Conservation (phyloP, 345 rosid species). For the Rhodamnia rubescens region DNA sequence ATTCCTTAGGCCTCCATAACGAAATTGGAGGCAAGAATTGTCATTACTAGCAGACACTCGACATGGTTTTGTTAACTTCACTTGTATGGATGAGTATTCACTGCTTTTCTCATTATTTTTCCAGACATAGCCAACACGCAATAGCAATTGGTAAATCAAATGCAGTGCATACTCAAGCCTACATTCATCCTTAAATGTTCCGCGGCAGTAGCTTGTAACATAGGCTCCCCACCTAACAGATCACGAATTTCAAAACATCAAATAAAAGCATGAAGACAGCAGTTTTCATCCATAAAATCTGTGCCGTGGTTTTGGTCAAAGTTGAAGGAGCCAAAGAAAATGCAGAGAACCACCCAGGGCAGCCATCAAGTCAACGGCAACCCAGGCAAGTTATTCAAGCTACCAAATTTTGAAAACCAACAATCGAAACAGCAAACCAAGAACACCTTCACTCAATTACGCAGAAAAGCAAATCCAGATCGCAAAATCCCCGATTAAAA, state of each 20-base stretch:
- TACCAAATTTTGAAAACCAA: background rate
- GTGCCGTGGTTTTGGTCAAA: background rate
- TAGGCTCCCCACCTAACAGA: background rate
- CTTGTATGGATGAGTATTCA: too few relatives aligned
- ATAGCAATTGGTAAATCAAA: background rate
- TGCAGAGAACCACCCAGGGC: background rate
- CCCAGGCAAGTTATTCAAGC: background rate
- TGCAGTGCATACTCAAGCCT: background rate
- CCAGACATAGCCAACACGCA: background rate
- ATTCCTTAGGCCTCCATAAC: background rate
- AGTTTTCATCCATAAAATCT: background rate
- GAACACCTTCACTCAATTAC: background rate
- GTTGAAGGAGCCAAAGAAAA: background rate
- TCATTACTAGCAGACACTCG: too few relatives aligned
- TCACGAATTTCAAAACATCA: background rate
- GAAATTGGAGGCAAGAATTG: background rate
- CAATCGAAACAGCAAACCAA: background rate
- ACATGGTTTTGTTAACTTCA: too few relatives aligned
- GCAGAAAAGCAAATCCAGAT: background rate
- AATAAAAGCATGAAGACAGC: background rate
- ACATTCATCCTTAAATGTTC: background rate
- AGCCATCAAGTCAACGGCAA: background rate
- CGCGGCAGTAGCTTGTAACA: background rate
- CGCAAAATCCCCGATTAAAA: background rate
- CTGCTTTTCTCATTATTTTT: too few relatives aligned